These are phyloP conservation scores for Colletotrichum viniferum DNA, from an alignment of 2,329 filamentous ascomycete genomes.

Conservation along the genomic window DNA sequence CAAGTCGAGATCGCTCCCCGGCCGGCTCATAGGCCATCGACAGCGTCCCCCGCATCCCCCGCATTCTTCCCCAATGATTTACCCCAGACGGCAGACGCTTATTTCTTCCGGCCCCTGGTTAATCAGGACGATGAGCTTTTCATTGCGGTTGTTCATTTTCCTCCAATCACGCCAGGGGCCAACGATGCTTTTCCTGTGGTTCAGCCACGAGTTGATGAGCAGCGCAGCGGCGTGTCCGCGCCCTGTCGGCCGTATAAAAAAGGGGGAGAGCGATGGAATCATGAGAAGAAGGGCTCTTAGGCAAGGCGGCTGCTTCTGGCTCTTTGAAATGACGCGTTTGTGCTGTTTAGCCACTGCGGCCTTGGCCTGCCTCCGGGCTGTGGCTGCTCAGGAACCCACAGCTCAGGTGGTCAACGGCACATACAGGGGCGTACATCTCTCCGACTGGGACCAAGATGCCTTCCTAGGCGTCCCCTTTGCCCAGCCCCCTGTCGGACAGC, in stretches of 20 bases:
- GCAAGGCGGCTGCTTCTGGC: neutral
- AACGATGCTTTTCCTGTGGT: neutral
- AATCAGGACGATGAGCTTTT: neutral
- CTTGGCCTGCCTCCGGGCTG: constrained; percentile 1
- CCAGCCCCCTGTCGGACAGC: constrained; percentile 37
- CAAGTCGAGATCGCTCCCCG: neutral
- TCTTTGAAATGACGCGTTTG: neutral
- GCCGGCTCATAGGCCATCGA: neutral
- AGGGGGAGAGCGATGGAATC: neutral
- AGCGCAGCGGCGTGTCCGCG: neutral
- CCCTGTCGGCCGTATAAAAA: constrained; percentile 9
- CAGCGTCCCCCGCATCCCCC: constrained; percentile 12
- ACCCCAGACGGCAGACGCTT: neutral
- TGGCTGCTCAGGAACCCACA: constrained; percentile 6
- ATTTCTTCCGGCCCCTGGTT: neutral
- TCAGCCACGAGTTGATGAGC: neutral
- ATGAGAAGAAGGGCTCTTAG: neutral
- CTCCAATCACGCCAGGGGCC: constrained; percentile 6
- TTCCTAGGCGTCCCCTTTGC: constrained; percentile 42
- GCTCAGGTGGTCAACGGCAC: constrained; percentile 34
- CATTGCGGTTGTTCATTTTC: constrained; percentile 6
- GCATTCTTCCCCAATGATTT: constrained; percentile 19
- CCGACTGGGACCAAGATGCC: constrained; percentile 40
- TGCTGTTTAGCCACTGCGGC: neutral
- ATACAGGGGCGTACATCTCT: constrained; percentile 36